Evolutionary conservation across 176 grass and related monocot genomes (phyloP).

Genomic region (Oryza rufipogon): DNA sequence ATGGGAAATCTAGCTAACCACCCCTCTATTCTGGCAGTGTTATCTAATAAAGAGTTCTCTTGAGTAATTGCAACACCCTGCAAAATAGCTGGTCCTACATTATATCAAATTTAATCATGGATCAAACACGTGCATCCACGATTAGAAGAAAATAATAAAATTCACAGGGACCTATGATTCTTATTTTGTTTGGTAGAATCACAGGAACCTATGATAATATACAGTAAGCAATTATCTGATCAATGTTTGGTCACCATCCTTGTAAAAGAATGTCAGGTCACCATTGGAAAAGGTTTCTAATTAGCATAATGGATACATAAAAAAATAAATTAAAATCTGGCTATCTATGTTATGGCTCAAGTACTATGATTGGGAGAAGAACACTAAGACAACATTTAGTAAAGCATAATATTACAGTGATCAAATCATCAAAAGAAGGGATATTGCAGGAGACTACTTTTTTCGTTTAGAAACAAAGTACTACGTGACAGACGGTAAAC

Average conservation of each 20-base stretch:
- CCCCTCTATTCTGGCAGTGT: conserved; percentile 96
- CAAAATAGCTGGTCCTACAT: conserved; percentile 34
- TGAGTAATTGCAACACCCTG: conserved; percentile 99
- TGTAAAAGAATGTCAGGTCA: neutral
- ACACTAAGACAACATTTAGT: neutral
- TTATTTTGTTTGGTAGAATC: neutral
- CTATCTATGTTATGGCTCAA: neutral
- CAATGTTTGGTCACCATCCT: neutral
- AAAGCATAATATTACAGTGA: neutral
- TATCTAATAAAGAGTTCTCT: conserved; percentile 98
- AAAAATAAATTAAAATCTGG: neutral
- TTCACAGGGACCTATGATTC: neutral
- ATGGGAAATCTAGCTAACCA: conserved; percentile 98
- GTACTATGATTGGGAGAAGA: neutral
- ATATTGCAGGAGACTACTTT: neutral
- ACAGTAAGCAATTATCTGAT: neutral
- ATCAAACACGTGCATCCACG: neutral
- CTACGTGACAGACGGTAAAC: neutral
- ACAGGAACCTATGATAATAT: neutral
- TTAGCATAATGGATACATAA: neutral
- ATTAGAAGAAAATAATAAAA: neutral
- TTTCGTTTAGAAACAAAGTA: neutral
- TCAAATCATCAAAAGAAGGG: neutral
- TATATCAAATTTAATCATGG: conserved; percentile 6
- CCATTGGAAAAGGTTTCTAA: neutral